Evolutionary conservation across 768 basidiomycete species (phyloP), one percentile per base, ranked within the genome.

Genomic region (Leccinum subgranulosum): DNA sequence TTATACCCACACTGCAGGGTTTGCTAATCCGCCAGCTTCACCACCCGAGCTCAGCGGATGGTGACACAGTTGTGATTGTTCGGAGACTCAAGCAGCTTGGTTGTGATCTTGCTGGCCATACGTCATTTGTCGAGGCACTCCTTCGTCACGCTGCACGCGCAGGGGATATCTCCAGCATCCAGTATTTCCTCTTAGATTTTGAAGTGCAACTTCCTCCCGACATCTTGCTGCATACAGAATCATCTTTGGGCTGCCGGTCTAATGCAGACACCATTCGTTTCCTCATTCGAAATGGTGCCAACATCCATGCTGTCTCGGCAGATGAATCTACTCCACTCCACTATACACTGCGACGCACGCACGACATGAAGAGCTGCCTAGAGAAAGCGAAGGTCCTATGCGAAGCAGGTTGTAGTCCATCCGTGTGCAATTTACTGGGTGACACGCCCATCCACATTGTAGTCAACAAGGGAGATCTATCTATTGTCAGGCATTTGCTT

Each of bases 141-240:
- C 17, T 39, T 6, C 36, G 7, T 2, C 1, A n/a, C 6, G 3
- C 41, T 43, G 9, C 19, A 1, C 0, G 9, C 0, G 4, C 9
- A 43, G n/a, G 41, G 19, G 19, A 43, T 11, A 19, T 43, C n/a
- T 19, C 41, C 19, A 19, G 9, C 9, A 43, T 43, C 41, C 4
- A 19, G 9, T 0, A 43, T 11, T 11, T 43, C 10, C 41, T 43
- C 41, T 2, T 19, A 19, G 15, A 36, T 17, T 1, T 3, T 3
- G 3, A 36, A 8, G 8, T 8, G 15, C 34, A 36, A 36, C 34
- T 36, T 8, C 34, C 34, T 17, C 15, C 34, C 34, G 15, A 36
- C 34, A 36, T 36, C 34, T 36, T 36, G 15, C 33, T 33, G 29
- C 29, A 29, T 5, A 12, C 31, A 29, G 29, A 3, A 33, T 33